Conservation (phyloP, 352 stramenopile species). For the Pythium grandisporangium region DNA sequence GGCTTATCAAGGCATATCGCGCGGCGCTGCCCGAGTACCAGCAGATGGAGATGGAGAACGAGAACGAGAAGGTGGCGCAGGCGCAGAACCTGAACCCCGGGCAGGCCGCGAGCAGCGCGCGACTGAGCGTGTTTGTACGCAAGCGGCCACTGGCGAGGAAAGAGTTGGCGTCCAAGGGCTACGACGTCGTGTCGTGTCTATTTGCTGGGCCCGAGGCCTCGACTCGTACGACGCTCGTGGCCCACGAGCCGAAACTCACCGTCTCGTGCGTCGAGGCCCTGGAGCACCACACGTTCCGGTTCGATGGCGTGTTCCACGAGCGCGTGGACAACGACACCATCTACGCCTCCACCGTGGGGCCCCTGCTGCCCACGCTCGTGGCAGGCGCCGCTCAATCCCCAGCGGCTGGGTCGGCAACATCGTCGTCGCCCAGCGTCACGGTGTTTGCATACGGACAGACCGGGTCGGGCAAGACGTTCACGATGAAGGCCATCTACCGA, state of each 20-base stretch:
- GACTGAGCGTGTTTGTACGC: conserved; percentile 54
- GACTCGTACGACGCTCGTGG: conserved; percentile 37
- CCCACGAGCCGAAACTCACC: conserved; percentile 65
- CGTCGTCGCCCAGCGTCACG: conserved; percentile 48
- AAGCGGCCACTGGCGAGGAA: conserved; percentile 61
- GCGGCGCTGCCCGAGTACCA: conserved; percentile 26
- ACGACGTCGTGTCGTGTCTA: conserved; percentile 51
- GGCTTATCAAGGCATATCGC: conserved; percentile 49
- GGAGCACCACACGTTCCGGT: conserved; percentile 62
- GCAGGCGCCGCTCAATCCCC: too few relatives aligned
- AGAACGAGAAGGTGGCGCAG: too few relatives aligned
- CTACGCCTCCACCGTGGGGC: conserved; percentile 67
- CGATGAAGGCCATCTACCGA: conserved; percentile 83
- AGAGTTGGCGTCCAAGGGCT: conserved; percentile 55
- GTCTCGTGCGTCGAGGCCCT: conserved; percentile 61
- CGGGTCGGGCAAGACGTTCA: conserved; percentile 90
- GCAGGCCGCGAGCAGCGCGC: conserved; percentile 6
- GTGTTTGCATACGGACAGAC: conserved; percentile 98
- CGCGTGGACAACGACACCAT: conserved; percentile 84
- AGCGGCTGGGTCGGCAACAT: conserved; percentile 6
- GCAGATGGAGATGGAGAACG: too few relatives aligned
- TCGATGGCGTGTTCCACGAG: conserved; percentile 91
- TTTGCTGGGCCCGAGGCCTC: conserved; percentile 7
- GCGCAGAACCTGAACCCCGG: too few relatives aligned
- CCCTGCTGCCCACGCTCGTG: conserved; percentile 41